A percentile compares a stretch with the other conserved stretches of the same genome.
Conservation (phyloP, 2,329 filamentous ascomycete genomes). For the Claviceps sp. region DNA sequence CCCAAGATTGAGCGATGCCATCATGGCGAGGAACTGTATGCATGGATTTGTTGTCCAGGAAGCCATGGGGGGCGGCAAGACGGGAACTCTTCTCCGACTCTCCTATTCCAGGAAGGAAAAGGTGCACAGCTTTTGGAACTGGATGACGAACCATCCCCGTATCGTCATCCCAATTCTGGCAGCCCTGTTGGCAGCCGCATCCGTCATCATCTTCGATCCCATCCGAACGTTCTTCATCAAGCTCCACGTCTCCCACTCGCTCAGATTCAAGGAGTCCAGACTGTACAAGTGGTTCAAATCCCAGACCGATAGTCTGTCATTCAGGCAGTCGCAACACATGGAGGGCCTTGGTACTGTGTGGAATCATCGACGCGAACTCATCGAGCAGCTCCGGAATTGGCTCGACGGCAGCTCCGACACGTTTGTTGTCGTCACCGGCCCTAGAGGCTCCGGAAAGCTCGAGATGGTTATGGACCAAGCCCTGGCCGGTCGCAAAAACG, state of each 20-base stretch:
- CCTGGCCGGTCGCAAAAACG: slow-evolving; percentile 60
- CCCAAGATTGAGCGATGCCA: slow-evolving; percentile 55
- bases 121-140: slow-evolving; percentile 69
- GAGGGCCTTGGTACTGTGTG: slow-evolving; percentile 69
- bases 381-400: slow-evolving; percentile 73
- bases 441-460: slow-evolving; percentile 79
- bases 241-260: slow-evolving; percentile 65
- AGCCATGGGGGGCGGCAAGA: slow-evolving; percentile 57
- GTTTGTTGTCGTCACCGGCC: slow-evolving; percentile 87
- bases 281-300: slow-evolving; percentile 68
- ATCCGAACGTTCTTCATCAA: slow-evolving; percentile 90
- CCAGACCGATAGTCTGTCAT: slow-evolving; percentile 48
- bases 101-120: slow-evolving; percentile 74
- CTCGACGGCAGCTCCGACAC: slow-evolving; percentile 79
- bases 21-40: slow-evolving; percentile 85
- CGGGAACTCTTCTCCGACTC: slow-evolving; percentile 64
- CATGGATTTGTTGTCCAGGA: slow-evolving; percentile 68
- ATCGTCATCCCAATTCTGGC: slow-evolving; percentile 76
- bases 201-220: slow-evolving; percentile 84
- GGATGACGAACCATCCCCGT: slow-evolving; percentile 72
- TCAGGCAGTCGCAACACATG: slow-evolving; percentile 46
- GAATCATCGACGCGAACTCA: slow-evolving; percentile 72
- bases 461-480: slow-evolving; percentile 80
- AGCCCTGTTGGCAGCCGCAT: slow-evolving; percentile 67
- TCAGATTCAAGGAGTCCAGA: slow-evolving; percentile 59